Conservation (phyloP, 2,329 filamentous ascomycete genomes). For the Botrytis medusae region DNA sequence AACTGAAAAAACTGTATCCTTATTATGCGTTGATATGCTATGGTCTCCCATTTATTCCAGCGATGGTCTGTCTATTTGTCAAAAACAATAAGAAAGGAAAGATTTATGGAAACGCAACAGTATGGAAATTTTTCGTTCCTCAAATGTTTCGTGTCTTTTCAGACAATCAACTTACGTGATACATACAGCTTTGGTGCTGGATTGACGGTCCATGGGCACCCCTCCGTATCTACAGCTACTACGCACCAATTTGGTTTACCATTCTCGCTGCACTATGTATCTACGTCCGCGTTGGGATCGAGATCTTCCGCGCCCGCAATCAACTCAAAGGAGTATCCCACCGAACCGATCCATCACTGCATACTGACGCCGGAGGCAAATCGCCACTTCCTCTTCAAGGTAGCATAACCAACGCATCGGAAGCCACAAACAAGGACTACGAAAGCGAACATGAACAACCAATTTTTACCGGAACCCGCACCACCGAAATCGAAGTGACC, state of each 20-base stretch:
- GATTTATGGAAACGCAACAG: constrained; percentile 43
- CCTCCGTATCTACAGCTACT: constrained; percentile 73
- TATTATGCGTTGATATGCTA: constrained; percentile 56
- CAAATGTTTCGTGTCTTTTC: neutral
- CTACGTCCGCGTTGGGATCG: constrained; percentile 62
- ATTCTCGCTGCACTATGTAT: constrained; percentile 63
- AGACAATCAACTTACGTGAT: constrained; percentile 48
- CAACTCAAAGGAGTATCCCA: constrained; percentile 13
- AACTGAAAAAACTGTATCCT: constrained; percentile 54
- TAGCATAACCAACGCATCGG: neutral
- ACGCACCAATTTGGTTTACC: constrained; percentile 67
- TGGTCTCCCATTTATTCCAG: constrained; percentile 54
- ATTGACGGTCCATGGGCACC: constrained; percentile 65
- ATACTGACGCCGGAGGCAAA: constrained; percentile 40
- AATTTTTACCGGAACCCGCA: constrained; percentile 27
- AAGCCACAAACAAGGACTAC: constrained; percentile 1
- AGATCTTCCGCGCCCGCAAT: constrained; percentile 64
- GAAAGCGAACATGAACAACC: neutral
- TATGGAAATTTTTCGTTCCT: constrained; percentile 18
- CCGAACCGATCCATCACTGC: constrained; percentile 10
- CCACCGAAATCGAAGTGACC: constrained; percentile 33
- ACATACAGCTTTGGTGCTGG: constrained; percentile 76
- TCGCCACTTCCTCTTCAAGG: constrained; percentile 1
- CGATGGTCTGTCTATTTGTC: constrained; percentile 55
- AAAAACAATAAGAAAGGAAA: constrained; percentile 38